Evolutionary conservation across 2,329 filamentous ascomycete genomes (phyloP), one percentile per base, ranked within the genome.

Genomic region (Diaporthe sp.): DNA sequence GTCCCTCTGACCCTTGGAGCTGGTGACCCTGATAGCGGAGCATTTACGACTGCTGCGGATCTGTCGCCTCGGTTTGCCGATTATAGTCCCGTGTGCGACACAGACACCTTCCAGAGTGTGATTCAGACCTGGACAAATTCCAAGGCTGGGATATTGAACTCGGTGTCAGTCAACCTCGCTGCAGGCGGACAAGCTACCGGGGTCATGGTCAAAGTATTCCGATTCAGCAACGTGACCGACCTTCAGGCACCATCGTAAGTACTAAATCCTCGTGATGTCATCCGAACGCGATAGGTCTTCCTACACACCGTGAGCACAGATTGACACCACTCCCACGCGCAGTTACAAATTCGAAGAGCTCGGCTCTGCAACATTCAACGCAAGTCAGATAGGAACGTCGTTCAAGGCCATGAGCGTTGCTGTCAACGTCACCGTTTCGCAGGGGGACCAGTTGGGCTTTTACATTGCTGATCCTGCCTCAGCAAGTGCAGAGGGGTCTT

Each of bases 111-210:
- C 56, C 66, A 71, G 37, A 42, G 47, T 3, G 72, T 73, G 3
- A 71, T 71, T 25, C 66, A 73, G 47, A 71, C 72, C 13, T 73
- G 66, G 72, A 73, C 66, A 9, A 73, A 71, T 27, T 73, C 72
- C 37, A 71, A 71, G 66, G n/a, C 68, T 5, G 72, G 72, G 4
- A 19, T 35, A 7, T 25, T 73, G 13, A 65, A 12, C 27, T 71
- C 72, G 25, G 56, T 70, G 10, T 56, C 66, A 6, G 72, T 73
- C 32, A 73, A 71, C 3, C 27, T 73, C 9, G 72, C 72, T 19
- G 66, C 72, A n/a, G 66, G 66, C 5, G 61, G 61, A 15, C 72
- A 73, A 22, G 13, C 47, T 0, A 47, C 17, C 1, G 58, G 37
- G 25, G 25, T 73, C 19, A 7, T 71, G 27, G 27, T 73, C 17